These are phyloP conservation scores for Pseudocercospora cruenta DNA, from an alignment of 2,329 filamentous ascomycete genomes.

Conservation along the genomic window DNA sequence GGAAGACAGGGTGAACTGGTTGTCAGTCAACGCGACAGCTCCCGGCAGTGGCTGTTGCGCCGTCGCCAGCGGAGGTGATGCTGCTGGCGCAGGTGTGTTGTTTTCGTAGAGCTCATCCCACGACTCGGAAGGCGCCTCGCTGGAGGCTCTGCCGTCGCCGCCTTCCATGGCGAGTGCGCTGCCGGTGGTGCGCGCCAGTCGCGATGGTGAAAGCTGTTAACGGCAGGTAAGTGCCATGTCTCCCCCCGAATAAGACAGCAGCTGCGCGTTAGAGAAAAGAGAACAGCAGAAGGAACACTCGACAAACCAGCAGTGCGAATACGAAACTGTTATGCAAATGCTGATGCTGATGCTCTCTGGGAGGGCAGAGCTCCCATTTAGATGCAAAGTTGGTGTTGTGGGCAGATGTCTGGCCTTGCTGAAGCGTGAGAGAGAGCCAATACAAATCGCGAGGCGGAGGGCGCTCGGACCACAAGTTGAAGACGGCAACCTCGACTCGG, in stretches of 20 bases:
- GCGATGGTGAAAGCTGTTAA: background rate
- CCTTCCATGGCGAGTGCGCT: conserved; percentile 14
- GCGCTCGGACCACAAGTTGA: no score
- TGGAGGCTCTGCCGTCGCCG: conserved; percentile 18
- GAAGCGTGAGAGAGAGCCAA: background rate
- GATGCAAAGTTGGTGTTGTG: background rate
- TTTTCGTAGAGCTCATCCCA: conserved; percentile 23
- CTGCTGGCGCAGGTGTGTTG: conserved; percentile 6
- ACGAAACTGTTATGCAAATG: background rate
- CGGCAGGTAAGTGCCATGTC: conserved; percentile 7
- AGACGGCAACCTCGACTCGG: no score
- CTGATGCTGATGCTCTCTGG: background rate
- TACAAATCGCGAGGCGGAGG: background rate
- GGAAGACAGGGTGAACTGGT: background rate
- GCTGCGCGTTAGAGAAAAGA: conserved; percentile 2
- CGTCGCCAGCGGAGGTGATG: background rate
- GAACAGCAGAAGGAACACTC: conserved; percentile 21
- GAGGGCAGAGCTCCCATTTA: background rate
- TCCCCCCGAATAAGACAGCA: background rate
- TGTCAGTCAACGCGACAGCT: background rate
- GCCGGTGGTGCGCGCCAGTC: conserved; percentile 6
- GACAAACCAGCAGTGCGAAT: conserved; percentile 11
- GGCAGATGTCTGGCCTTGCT: background rate
- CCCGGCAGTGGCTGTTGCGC: background rate
- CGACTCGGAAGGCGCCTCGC: conserved; percentile 23